Conservation (phyloP, 2,329 filamentous ascomycete genomes). For the Colletotrichum gloeosporioides region DNA sequence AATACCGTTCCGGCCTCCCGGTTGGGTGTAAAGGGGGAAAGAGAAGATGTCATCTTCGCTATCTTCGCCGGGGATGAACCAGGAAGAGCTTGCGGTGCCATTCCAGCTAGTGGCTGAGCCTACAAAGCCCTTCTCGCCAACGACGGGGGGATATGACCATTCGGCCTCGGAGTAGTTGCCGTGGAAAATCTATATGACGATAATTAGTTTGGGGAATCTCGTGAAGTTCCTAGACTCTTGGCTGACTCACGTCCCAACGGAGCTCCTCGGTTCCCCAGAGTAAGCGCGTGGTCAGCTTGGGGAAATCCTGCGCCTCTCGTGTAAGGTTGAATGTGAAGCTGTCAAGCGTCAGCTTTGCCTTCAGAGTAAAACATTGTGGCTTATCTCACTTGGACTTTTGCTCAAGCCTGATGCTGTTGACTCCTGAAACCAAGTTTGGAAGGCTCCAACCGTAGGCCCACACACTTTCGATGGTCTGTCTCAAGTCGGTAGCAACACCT, state of each 20-base stretch:
- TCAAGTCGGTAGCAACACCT: constrained; percentile 16
- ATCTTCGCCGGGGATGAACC: not conserved
- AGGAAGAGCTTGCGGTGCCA: not conserved
- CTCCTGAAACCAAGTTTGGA: not conserved
- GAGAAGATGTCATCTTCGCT: constrained; percentile 1
- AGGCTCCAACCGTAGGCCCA: not conserved
- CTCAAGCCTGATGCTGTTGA: not conserved
- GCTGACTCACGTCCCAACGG: constrained; percentile 25
- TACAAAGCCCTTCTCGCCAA: constrained; percentile 43
- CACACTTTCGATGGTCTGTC: constrained; percentile 5
- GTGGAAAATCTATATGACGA: constrained; percentile 36
- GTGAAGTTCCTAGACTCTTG: not conserved
- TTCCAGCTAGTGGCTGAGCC: constrained; percentile 43
- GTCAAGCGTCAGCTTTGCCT: not conserved
- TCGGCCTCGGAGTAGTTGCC: constrained; percentile 39
- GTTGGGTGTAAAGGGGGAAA: not conserved
- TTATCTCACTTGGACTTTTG: not conserved
- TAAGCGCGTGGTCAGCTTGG: not conserved
- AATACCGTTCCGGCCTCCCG: not conserved
- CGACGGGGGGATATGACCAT: constrained; percentile 46
- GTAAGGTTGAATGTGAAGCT: constrained; percentile 20
- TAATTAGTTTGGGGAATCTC: rapidly evolving
- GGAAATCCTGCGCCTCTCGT: constrained; percentile 15
- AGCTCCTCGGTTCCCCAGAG: constrained; percentile 26
- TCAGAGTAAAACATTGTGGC: rapidly evolving